A percentile compares a stretch with the other conserved stretches of the same genome.
Conservation (phyloP, 108 stramenopile genomes). For the Cyclotella baltica region DNA sequence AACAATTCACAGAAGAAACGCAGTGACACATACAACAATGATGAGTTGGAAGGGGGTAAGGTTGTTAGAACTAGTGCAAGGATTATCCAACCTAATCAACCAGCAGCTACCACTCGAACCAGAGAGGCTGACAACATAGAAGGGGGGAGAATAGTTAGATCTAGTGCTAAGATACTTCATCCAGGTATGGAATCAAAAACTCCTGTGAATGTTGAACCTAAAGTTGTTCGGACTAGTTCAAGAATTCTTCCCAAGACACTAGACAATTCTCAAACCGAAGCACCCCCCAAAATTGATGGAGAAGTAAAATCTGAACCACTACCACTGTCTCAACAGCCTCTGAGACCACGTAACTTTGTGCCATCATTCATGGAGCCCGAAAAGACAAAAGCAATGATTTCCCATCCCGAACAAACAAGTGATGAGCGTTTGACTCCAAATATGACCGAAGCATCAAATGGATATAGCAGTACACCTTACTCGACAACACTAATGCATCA, state of each 20-base stretch:
- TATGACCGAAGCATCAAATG: constrained; percentile 28
- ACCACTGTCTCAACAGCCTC: not conserved
- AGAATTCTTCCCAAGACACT: not conserved
- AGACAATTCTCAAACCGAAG: not conserved
- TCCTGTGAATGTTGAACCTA: not conserved
- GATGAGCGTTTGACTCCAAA: not conserved
- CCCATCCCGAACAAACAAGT: not conserved
- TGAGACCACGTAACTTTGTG: not conserved
- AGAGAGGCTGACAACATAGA: not conserved
- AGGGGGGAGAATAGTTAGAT: not conserved
- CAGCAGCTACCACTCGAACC: not conserved
- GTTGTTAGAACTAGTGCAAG: not conserved
- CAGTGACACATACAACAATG: not conserved
- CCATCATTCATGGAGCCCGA: constrained; percentile 49
- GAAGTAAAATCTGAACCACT: not conserved
- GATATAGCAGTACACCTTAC: constrained; percentile 25
- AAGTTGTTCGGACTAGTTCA: not conserved
- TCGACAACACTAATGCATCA: constrained; percentile 33
- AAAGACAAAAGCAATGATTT: constrained; percentile 23
- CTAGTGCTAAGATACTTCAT: constrained; percentile 4
- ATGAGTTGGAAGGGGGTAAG: not conserved
- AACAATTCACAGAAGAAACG: not conserved
- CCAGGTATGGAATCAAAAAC: not conserved
- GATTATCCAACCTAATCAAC: not conserved
- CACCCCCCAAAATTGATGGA: not conserved